Evolutionary conservation across 2,329 filamentous ascomycete genomes (phyloP), one percentile per base, ranked within the genome.

Genomic region (Sphaerulina vaccinii): DNA sequence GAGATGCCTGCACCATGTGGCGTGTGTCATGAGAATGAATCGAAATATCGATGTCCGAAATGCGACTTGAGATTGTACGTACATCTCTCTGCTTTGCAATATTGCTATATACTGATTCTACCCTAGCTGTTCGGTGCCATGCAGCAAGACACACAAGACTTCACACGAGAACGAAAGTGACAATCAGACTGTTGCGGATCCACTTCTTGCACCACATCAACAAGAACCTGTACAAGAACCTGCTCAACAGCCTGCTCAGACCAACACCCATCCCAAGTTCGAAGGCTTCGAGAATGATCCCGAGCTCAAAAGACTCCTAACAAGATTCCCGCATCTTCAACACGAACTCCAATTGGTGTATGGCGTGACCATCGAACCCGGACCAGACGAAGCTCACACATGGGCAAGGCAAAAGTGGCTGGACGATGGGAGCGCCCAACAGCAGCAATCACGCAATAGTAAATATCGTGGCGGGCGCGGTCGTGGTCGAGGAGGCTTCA

Each of bases 1-100:
- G 38, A 5, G 71, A 61, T 75, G 72, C 51, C 64, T 13, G 63
- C 65, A 6, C 55, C 65, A 10, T 78, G 75, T 53, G 70, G 70
- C 37, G 67, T 78, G n/a, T 78, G 75, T 63, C 61, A 69, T 35
- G 62, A 63, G 18, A 62, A 66, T 40, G 68, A 70, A n/a, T 73
- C 72, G 41, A 78, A 77, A 62, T 78, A 78, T 69, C 76, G 75
- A 65, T 78, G 75, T 58, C 73, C 74, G n/a, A 68, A 70, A 16
- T 77, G 75, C 59, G 63, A 70, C 52, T 56, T 75, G 24, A 72
- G 70, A 63, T 78, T 77, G 74, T 76, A 63, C 18, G 68, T 10
- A n/a, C 22, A 29, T 27, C 18, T 21, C 38, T 9, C 27, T 11
- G 29, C 21, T 18, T 3, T 19, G 11, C 18, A n/a, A 15, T 13